Evolutionary conservation across 192 early-diverging fungal species (phyloP).

Genomic region (Coemansia sp.): DNA sequence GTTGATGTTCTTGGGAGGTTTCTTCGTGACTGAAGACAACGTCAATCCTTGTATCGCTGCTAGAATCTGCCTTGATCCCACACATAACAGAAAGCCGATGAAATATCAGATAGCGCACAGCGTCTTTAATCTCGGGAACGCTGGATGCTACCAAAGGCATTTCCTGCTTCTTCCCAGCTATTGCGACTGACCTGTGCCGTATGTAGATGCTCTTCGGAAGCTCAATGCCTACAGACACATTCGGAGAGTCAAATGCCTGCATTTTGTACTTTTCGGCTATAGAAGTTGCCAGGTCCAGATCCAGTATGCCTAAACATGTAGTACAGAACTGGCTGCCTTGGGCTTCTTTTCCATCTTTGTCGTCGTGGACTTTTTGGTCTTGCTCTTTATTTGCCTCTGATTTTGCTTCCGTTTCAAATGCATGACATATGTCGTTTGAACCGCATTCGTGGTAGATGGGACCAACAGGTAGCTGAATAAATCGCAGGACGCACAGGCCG

Average conservation of each 20-base stretch:
- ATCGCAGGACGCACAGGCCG: slow-evolving; percentile 30
- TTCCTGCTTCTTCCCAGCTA: slow-evolving; percentile 6
- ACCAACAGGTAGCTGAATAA: slow-evolving; percentile 15
- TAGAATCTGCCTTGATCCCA: neutral
- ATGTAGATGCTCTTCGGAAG: slow-evolving; percentile 43
- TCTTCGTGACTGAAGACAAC: slow-evolving; percentile 29
- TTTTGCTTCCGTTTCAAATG: slow-evolving; percentile 1
- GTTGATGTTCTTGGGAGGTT: slow-evolving; percentile 28
- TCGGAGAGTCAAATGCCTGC: slow-evolving; percentile 22
- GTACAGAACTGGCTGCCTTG: slow-evolving; percentile 15
- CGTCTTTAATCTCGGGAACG: slow-evolving; percentile 35
- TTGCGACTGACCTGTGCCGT: slow-evolving; percentile 31
- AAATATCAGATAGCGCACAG: slow-evolving; percentile 25
- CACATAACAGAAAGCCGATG: slow-evolving; percentile 7
- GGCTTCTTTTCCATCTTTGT: neutral
- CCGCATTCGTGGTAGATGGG: slow-evolving; percentile 17
- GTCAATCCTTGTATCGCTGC: slow-evolving; percentile 38
- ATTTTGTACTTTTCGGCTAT: slow-evolving; percentile 12
- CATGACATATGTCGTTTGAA: neutral
- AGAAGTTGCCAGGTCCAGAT: neutral
- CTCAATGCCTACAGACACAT: slow-evolving; percentile 26
- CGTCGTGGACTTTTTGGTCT: slow-evolving; percentile 7
- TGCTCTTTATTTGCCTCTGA: neutral
- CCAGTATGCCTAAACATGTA: slow-evolving; percentile 31
- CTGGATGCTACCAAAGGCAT: neutral